phyloP scores from a whole-genome alignment of 345 rosid species.

The Kernera saxatilis region DNA sequence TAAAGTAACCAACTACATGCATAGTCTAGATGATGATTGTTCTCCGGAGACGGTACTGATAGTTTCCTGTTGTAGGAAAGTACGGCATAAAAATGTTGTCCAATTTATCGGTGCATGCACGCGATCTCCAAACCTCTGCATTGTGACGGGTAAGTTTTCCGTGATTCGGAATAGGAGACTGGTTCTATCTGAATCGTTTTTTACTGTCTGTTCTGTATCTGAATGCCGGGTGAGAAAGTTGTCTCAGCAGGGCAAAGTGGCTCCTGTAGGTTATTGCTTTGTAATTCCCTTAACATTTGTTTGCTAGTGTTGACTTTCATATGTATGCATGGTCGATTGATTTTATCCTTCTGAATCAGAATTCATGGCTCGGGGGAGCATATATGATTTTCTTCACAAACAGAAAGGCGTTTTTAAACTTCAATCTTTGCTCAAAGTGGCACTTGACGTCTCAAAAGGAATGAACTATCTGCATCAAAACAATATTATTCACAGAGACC shows the following conservation, averaged over 20 bases:
- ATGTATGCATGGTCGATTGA: not conserved
- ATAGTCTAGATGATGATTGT: not conserved
- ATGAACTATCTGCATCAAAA: slow-evolving; percentile 96
- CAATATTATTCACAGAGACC: slow-evolving; percentile 91
- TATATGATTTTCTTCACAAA: slow-evolving; percentile 84
- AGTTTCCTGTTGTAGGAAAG: slow-evolving; percentile 54
- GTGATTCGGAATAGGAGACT: not conserved
- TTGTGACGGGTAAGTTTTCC: slow-evolving; percentile 68
- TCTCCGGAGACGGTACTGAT: not conserved
- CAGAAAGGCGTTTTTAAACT: slow-evolving; percentile 75
- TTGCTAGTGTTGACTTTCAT: slow-evolving; percentile 13
- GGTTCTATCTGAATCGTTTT: not conserved
- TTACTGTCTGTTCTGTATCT: not conserved
- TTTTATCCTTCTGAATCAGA: slow-evolving; percentile 45
- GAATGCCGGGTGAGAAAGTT: not conserved
- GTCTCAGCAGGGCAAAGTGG: slow-evolving; percentile 1
- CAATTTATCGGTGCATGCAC: slow-evolving; percentile 98
- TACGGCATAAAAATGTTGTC: slow-evolving; percentile 92
- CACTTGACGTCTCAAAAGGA: slow-evolving; percentile 86
- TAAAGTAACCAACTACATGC: not conserved
- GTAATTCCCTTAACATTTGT: slow-evolving; percentile 9
- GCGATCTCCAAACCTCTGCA: slow-evolving; percentile 75
- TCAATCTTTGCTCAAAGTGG: slow-evolving; percentile 77
- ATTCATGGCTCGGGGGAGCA: slow-evolving; percentile 90
- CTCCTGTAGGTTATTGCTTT: slow-evolving; percentile 5